phyloP scores from a whole-genome alignment of 306 rosid genomes.

The Fragaria iinumae region DNA sequence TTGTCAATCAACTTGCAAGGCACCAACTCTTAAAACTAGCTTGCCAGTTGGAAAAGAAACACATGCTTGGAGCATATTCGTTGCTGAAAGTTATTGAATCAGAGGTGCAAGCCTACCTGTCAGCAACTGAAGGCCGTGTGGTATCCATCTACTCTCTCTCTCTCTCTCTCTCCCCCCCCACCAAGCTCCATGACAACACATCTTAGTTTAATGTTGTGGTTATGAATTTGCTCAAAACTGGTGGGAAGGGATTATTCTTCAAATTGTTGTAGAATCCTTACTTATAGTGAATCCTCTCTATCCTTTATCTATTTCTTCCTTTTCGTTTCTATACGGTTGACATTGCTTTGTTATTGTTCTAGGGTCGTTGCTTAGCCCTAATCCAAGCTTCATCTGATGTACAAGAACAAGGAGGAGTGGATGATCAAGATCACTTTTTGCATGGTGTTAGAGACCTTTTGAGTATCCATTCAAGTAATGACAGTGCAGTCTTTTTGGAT shows the following conservation, averaged over 20 bases:
- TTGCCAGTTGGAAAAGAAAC: conserved; percentile 92
- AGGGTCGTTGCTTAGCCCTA: conserved; percentile 87
- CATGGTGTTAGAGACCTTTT: conserved; percentile 95
- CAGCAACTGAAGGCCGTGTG: conserved; percentile 93
- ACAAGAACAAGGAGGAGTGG: conserved; percentile 97
- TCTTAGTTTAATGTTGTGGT: neutral
- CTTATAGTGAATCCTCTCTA: neutral
- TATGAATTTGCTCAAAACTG: neutral
- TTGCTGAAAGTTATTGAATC: conserved; percentile 91
- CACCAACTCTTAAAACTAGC: conserved; percentile 91
- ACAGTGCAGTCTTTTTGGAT: conserved; percentile 9
- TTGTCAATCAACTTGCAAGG: conserved; percentile 88
- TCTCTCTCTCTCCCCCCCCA: too few relatives aligned
- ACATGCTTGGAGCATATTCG: conserved; percentile 90
- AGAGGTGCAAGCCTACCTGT: conserved; percentile 80
- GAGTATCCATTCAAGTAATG: conserved; percentile 84
- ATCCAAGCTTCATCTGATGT: conserved; percentile 93
- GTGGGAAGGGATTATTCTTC: neutral
- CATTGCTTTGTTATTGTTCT: conserved; percentile 19
- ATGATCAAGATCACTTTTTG: conserved; percentile 87
- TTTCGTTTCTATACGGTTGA: neutral
- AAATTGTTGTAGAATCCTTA: conserved; percentile 1
- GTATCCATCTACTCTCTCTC: conserved; percentile 25
- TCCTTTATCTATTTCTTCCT: neutral
- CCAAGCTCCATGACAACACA: neutral